These are phyloP conservation scores for Alternaria sp. DNA, from an alignment of 2,329 filamentous ascomycete genomes.

Conservation along the genomic window DNA sequence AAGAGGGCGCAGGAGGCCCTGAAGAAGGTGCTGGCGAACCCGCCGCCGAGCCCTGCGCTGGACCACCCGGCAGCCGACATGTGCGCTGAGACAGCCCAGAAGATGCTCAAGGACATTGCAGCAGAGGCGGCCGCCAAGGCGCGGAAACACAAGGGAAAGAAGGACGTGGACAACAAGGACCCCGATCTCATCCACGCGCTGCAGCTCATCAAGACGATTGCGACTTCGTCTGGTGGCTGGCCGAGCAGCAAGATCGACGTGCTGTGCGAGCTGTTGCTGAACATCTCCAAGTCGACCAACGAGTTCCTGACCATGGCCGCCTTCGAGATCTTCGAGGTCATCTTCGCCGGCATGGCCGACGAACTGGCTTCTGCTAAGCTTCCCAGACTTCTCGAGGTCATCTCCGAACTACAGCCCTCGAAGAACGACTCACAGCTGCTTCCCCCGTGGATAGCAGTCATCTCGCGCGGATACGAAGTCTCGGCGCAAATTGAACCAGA, in stretches of 20 bases:
- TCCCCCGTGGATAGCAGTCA: conserved; percentile 93
- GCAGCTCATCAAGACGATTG: conserved; percentile 89
- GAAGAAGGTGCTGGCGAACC: conserved; percentile 79
- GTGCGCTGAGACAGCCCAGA: conserved; percentile 89
- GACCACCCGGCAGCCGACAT: conserved; percentile 96
- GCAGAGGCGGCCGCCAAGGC: conserved; percentile 76
- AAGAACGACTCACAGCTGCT: conserved; percentile 93
- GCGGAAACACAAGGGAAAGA: conserved; percentile 63
- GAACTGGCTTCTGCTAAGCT: conserved; percentile 89
- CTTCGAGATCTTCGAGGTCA: conserved; percentile 97
- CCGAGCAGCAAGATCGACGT: conserved; percentile 94
- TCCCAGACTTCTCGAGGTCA: conserved; percentile 86
- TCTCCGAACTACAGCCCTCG: conserved; percentile 87
- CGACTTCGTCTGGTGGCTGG: conserved; percentile 88
- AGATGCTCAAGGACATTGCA: conserved; percentile 77
- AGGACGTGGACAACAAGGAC: conserved; percentile 68
- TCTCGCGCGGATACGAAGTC: conserved; percentile 93
- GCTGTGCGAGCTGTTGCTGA: conserved; percentile 85
- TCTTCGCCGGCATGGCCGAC: conserved; percentile 89
- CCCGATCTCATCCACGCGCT: conserved; percentile 89
- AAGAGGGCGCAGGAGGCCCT: conserved; percentile 92
- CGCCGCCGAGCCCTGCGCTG: conserved; percentile 87
- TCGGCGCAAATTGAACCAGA: conserved; percentile 86
- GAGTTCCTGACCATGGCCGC: conserved; percentile 96
- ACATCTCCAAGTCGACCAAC: conserved; percentile 87